Conservation (phyloP, 441 rosid species). For the Dalechampia spathulata region DNA sequence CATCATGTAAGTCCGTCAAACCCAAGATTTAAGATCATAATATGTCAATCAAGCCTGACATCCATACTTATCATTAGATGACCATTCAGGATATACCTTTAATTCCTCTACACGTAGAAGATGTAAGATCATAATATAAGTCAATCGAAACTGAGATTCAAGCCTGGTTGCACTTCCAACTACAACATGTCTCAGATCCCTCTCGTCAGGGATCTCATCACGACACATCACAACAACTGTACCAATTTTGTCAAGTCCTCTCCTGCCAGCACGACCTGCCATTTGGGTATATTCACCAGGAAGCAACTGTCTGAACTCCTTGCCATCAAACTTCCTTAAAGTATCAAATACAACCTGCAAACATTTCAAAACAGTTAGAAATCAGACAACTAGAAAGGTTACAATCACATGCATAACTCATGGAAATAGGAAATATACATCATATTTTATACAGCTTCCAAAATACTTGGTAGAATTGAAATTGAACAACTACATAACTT, state of each 20-base stretch:
- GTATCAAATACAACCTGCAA: constrained; percentile 90
- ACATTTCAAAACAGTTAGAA: constrained; percentile 4
- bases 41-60: too few relatives aligned
- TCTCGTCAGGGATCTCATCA: constrained; percentile 86
- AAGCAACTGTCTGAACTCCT: constrained; percentile 76
- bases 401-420: too few relatives aligned
- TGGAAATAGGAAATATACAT: too few relatives aligned
- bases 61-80: too few relatives aligned
- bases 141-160: constrained; percentile 91
- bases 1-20: constrained; percentile 95
- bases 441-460: too few relatives aligned
- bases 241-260: constrained; percentile 97
- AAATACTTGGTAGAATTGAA: too few relatives aligned
- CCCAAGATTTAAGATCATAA: constrained; percentile 89
- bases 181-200: constrained; percentile 49
- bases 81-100: too few relatives aligned
- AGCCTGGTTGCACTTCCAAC: constrained; percentile 87
- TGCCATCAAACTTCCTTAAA: constrained; percentile 95
- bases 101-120: constrained; percentile 98
- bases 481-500: too few relatives aligned
- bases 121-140: constrained; percentile 95
- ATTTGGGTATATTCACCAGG: constrained; percentile 99
- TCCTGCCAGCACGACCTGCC: constrained; percentile 99
- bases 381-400: too few relatives aligned
- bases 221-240: constrained; percentile 94